Base-by-base conservation (phyloP, 2,329 filamentous ascomycete genomes). In the Pseudogymnoascus destructans region DNA sequence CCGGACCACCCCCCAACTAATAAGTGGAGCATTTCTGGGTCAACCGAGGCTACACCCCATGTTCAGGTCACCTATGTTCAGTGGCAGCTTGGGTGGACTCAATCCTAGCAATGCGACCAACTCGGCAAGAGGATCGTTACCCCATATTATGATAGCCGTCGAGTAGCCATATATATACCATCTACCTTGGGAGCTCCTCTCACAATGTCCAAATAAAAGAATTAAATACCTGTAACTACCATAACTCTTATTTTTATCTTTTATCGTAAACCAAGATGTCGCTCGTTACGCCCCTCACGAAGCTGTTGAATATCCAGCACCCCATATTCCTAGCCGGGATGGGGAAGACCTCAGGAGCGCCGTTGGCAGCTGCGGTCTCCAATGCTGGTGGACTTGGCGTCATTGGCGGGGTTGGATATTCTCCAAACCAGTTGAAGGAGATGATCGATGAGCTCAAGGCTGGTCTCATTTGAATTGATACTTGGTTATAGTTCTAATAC, bases 221-320 rank as follows among this genome's bases (percentile, higher is more conserved):
- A 30, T 30, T 30, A 11, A 30, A 30, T 7, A 52, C 13, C 25
- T 52, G 25, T 52, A 52, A 13, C 46, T 4, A 30, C 46, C 9
- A 6, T 30, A 27, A 27, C 23, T 30, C n/a, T 52, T 52, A 52
- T 30, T 52, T 0, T 52, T 52, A 52, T 52, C n/a, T 17, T 52
- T 52, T 52, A 52, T 9, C 25, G 46, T 52, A 52, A 52, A 17
- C 17, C 32, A 61, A 73, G 91, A 88, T 92, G 77, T 80, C 88
- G 77, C 86, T 98, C 73, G 88, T 87, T 69, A 97, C 93, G 57
- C 84, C 88, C 65, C 79, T 91, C 68, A 98, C 93, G 66, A 92
- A 97, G 81, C 87, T 97, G 64, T 87, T 98, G 75, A 88, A 89
- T 79, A 97, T 98, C 81, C 88, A 95, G 73, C 93, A 98, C 76